phyloP scores from a whole-genome alignment of 257 asterid genomes.

The Solanum paucissectum region DNA sequence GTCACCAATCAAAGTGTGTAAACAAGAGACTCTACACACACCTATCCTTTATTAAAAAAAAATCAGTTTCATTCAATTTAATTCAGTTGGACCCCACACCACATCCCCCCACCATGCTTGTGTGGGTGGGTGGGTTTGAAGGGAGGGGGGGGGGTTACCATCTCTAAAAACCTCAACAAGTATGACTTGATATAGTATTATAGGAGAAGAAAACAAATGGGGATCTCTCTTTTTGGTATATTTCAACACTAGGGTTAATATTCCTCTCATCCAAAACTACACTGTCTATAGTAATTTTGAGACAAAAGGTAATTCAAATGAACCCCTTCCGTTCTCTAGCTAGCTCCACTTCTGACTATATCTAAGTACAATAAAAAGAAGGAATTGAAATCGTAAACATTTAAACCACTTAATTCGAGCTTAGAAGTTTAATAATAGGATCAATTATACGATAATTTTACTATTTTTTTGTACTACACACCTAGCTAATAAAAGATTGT shows the following conservation, averaged over 20 bases:
- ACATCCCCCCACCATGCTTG: slow-evolving; percentile 18
- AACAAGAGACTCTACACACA: neutral
- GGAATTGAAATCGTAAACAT: neutral
- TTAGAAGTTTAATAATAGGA: neutral
- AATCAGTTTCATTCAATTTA: neutral
- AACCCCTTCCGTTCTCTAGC: neutral
- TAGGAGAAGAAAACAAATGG: neutral
- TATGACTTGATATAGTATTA: neutral
- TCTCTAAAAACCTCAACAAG: neutral
- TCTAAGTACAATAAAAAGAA: neutral
- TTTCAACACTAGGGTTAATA: neutral
- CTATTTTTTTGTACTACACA: neutral
- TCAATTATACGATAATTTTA: no score
- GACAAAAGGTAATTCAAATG: neutral
- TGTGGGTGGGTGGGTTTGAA: neutral
- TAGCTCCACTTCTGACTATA: neutral
- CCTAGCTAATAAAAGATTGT: neutral
- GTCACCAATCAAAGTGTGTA: slow-evolving; percentile 8
- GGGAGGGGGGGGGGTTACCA: neutral
- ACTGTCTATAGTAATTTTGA: neutral
- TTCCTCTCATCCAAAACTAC: neutral
- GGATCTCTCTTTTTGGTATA: neutral
- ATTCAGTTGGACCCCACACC: slow-evolving; percentile 17
- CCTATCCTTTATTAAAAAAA: neutral
- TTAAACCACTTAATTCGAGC: neutral